A percentile compares a stretch with the other conserved stretches of the same genome.
These are phyloP conservation scores for Diospyros lotus DNA, from an alignment of 148 eudicot species.

Conservation along the genomic window DNA sequence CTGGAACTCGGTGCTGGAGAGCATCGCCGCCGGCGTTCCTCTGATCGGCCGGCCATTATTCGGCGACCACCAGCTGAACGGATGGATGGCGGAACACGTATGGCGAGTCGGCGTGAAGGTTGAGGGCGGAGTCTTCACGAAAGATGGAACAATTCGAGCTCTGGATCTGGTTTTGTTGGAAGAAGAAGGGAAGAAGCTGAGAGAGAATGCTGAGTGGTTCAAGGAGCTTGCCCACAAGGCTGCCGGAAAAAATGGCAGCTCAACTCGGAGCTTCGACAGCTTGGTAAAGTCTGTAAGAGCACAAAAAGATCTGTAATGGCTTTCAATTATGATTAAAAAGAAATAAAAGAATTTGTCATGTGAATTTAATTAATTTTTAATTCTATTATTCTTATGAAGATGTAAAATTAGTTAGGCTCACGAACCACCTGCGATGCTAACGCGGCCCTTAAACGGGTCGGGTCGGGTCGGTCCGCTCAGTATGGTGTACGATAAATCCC, in stretches of 20 bases:
- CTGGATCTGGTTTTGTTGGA: slow-evolving; percentile 28
- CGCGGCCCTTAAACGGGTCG: no score
- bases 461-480: no score
- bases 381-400: no score
- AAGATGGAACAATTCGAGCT: slow-evolving; percentile 22
- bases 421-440: no score
- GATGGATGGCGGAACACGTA: slow-evolving; percentile 40
- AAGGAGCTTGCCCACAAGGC: slow-evolving; percentile 34
- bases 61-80: slow-evolving; percentile 51
- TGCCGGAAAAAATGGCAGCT: slow-evolving; percentile 29
- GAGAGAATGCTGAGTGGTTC: slow-evolving; percentile 15
- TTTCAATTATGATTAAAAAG: no score
- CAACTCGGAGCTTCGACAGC: slow-evolving; percentile 24
- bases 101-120: slow-evolving; percentile 45
- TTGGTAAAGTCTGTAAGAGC: slow-evolving; percentile 17
- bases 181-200: slow-evolving; percentile 30
- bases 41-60: slow-evolving; percentile 63
- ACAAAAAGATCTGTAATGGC: no score
- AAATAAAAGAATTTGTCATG: no score
- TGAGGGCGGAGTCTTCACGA: slow-evolving; percentile 39
- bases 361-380: no score
- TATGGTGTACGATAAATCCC: no score
- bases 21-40: slow-evolving; percentile 58
- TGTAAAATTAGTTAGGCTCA: no score
- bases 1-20: slow-evolving; percentile 74